A percentile compares a stretch with the other conserved stretches of the same genome.
phyloP scores from a whole-genome alignment of 1,284 basidiomycete species.

The Xerocomus amazonicus region DNA sequence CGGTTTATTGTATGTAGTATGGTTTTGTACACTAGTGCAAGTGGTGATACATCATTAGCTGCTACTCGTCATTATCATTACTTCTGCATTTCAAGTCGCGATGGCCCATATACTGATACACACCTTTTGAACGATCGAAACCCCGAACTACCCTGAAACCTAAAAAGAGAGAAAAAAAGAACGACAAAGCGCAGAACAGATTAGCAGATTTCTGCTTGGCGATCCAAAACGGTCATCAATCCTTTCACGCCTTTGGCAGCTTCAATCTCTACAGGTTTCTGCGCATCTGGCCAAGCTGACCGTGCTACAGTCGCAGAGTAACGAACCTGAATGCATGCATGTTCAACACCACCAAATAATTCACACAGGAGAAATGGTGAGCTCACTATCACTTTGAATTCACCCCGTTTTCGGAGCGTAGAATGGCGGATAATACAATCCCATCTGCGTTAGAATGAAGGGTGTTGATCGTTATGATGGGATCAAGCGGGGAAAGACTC shows the following conservation, averaged over 20 bases:
- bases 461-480: constrained; percentile 16
- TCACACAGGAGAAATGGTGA: constrained; percentile 4
- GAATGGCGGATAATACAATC: constrained; percentile 35
- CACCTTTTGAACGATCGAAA: constrained; percentile 14
- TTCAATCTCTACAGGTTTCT: constrained; percentile 33
- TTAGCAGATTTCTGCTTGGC: constrained; percentile 30
- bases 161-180: constrained; percentile 3
- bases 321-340: constrained; percentile 27
- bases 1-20: constrained; percentile 10
- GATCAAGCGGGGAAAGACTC: constrained; percentile 19
- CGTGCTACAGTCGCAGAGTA: constrained; percentile 36
- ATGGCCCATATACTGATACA: background rate
- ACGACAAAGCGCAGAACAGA: constrained; percentile 2
- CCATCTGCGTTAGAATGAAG: constrained; percentile 29
- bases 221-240: constrained; percentile 35
- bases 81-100: constrained; percentile 11
- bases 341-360: constrained; percentile 11
- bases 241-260: constrained; percentile 35
- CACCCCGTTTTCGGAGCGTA: constrained; percentile 27
- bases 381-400: constrained; percentile 35
- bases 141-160: constrained; percentile 14
- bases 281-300: constrained; percentile 33
- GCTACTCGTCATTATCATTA: constrained; percentile 19
- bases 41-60: constrained; percentile 33
- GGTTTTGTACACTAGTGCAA: constrained; percentile 23